phyloP scores from a whole-genome alignment of 768 basidiomycete genomes.

The Suillus brevipes region DNA sequence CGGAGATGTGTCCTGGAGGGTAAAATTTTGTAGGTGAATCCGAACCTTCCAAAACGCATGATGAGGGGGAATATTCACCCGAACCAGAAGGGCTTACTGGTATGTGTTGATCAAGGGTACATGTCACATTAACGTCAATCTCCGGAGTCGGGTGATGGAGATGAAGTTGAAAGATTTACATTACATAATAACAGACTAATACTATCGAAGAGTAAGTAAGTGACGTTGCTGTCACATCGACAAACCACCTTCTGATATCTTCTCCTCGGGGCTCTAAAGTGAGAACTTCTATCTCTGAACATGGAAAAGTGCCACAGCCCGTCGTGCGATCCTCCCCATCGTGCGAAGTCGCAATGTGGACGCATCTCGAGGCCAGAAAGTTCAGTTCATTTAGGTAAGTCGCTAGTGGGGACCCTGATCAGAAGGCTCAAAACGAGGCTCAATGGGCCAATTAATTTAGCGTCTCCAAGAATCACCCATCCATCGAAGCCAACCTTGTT shows the following conservation, averaged over 20 bases:
- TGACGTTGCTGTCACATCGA: too few relatives aligned
- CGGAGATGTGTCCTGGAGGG: conserved; percentile 28
- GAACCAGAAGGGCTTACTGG: too few relatives aligned
- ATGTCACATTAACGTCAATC: too few relatives aligned
- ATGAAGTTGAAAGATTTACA: too few relatives aligned
- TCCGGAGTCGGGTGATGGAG: too few relatives aligned
- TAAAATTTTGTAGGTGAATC: conserved; percentile 34
- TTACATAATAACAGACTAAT: too few relatives aligned
- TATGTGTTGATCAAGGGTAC: too few relatives aligned
- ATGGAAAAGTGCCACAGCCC: background rate
- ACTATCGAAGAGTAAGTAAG: too few relatives aligned
- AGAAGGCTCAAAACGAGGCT: background rate
- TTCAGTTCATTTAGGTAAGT: conserved; percentile 6
- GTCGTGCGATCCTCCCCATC: background rate
- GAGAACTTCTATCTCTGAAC: too few relatives aligned
- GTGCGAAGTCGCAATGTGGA: background rate
- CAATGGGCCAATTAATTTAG: conserved; percentile 2
- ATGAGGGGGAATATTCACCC: background rate
- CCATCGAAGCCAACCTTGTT: conserved; percentile 8
- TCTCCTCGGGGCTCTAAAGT: too few relatives aligned
- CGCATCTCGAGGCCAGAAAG: background rate
- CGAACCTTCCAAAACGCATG: conserved; percentile 34
- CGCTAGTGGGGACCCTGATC: conserved; percentile 4
- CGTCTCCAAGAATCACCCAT: background rate
- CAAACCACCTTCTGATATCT: too few relatives aligned